phyloP scores from a whole-genome alignment of 768 basidiomycete genomes.

The Botryobasidium botryosum region DNA sequence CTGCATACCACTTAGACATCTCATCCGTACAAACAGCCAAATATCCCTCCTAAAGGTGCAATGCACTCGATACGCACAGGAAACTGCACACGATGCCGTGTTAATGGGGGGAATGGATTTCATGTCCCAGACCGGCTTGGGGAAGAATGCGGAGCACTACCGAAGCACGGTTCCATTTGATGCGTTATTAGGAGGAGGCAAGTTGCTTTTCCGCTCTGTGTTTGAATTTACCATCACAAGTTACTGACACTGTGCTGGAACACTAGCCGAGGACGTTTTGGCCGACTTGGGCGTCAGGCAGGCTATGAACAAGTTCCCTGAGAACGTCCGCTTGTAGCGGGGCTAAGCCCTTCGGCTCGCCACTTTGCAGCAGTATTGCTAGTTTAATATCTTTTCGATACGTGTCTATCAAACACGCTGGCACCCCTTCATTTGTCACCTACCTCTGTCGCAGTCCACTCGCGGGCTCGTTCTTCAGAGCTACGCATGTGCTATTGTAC shows the following conservation, averaged over 20 bases:
- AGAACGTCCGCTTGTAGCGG: slow-evolving; percentile 31
- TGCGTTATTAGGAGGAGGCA: slow-evolving; percentile 55
- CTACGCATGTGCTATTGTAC: too few species aligned
- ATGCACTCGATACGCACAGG: slow-evolving; percentile 27
- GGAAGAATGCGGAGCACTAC: slow-evolving; percentile 46
- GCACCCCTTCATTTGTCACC: too few species aligned
- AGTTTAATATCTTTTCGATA: too few species aligned
- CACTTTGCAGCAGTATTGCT: too few species aligned
- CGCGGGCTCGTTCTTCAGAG: too few species aligned
- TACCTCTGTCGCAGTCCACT: too few species aligned
- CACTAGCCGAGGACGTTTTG: slow-evolving; percentile 29
- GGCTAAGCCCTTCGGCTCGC: too few species aligned
- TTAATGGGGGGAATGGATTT: slow-evolving; percentile 75
- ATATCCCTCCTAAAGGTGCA: slow-evolving; percentile 83
- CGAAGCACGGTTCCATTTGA: slow-evolving; percentile 9
- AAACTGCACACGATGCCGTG: slow-evolving; percentile 57
- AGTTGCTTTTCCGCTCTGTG: slow-evolving; percentile 21
- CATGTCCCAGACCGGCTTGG: slow-evolving; percentile 77
- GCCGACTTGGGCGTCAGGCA: slow-evolving; percentile 61
- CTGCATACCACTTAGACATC: too few species aligned
- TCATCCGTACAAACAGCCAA: slow-evolving; percentile 17
- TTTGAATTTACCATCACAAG: neutral
- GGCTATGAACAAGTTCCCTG: slow-evolving; percentile 54
- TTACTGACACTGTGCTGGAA: neutral
- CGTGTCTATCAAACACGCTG: too few species aligned